These are phyloP conservation scores for Colletotrichum sp. DNA, from an alignment of 2,329 filamentous ascomycete genomes.

Conservation along the genomic window DNA sequence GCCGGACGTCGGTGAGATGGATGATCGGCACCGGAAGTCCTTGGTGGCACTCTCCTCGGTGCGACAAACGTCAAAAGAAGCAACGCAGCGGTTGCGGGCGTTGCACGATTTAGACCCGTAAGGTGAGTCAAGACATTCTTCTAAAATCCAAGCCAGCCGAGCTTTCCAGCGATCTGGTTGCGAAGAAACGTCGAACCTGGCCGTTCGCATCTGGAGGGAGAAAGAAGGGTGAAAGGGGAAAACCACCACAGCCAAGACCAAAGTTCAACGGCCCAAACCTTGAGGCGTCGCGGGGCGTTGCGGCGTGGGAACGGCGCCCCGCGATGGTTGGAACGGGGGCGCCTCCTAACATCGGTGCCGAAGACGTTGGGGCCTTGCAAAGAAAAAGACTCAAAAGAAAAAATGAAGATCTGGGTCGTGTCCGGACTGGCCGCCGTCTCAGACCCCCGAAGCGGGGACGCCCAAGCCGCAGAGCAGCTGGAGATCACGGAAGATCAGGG, in stretches of 20 bases:
- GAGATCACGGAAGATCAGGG: conserved; percentile 11
- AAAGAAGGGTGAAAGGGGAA: background rate
- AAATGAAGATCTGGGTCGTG: background rate
- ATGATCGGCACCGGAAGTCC: background rate
- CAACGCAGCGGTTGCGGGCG: background rate
- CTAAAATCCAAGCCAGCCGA: background rate
- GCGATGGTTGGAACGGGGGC: background rate
- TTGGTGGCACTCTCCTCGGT: background rate
- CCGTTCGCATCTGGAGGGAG: background rate
- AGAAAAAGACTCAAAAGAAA: too few relatives aligned
- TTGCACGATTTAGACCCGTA: accelerated
- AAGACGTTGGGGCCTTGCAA: background rate
- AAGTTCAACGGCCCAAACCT: background rate
- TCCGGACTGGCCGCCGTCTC: conserved; percentile 13
- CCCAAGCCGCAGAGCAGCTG: background rate
- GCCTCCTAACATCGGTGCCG: background rate
- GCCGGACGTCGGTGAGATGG: background rate
- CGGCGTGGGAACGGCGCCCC: background rate
- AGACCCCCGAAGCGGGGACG: conserved; percentile 1
- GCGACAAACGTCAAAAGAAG: background rate
- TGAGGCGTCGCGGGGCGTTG: background rate
- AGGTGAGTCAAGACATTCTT: background rate
- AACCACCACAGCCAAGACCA: background rate
- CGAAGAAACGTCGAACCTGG: background rate
- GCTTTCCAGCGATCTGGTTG: background rate